Base-by-base conservation (phyloP, 2,329 filamentous ascomycete species). In the Neopestalotiopsis rosae region DNA sequence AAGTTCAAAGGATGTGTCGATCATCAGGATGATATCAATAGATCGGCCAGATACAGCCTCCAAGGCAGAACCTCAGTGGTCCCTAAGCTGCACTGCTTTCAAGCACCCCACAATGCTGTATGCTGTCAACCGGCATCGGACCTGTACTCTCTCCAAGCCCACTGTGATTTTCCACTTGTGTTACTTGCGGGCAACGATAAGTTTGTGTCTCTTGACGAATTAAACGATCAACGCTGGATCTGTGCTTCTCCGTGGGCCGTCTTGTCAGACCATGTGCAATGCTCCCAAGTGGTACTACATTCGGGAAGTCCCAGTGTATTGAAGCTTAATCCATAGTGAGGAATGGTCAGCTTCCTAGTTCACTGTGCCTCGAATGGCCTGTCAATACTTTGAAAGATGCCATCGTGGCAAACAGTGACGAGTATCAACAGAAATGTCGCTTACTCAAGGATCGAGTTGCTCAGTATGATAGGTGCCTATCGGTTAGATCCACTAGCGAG, bases 91-190 rank as follows among this genome's bases (percentile, higher is more conserved):
- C 61, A 65, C 67, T 70, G 34, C 34, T 69, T 69, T 69, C 69
- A 72, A 69, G 68, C 70, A 74, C 73, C 72, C 74, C 73, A 74
- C 67, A 67, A 73, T 38, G 34, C 34, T 38, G 34, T 38, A 38
- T 74, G 72, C 71, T 71, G 59, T 67, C 65, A 71, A 70, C 74
- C 73, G 73, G 71, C 72, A 72, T 74, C 74, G 73, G 73, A 28
- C 64, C 13, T 32, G 30, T 34, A 38, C 52, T 34, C 12, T 66
- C 20, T 57, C 64, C 52, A n/a, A 56, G 10, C 30, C 28, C 20
- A 52, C 62, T 34, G n/a, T 24, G 7, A 42, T 34, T 49, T 28
- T 40, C 68, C 56, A n/a, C 42, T 56, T 66, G 72, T 71, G 71
- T 59, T 58, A 66, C 66, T 67, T 58, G 63, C 68, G 67, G 65